These are phyloP conservation scores for Syncephalastrum contaminatum DNA, from an alignment of 371 early-diverging fungal genomes.

Conservation along the genomic window DNA sequence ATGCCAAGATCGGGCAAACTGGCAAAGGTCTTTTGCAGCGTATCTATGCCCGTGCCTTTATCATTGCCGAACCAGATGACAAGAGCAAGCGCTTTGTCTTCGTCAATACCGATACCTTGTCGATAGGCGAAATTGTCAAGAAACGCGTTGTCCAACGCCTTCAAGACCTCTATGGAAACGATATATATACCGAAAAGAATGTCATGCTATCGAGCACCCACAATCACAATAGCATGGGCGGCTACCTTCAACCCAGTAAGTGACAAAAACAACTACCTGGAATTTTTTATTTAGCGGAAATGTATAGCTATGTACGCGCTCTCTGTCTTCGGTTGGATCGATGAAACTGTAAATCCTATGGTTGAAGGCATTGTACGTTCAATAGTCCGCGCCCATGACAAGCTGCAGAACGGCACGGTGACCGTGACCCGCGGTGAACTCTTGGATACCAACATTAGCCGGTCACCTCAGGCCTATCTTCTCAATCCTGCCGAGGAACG, in stretches of 20 bases:
- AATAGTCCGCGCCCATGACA: constrained; percentile 53
- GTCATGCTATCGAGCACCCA: constrained; percentile 70
- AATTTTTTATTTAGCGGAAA: not conserved
- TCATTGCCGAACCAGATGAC: constrained; percentile 32
- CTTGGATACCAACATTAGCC: constrained; percentile 54
- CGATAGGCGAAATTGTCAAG: constrained; percentile 43
- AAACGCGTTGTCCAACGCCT: constrained; percentile 33
- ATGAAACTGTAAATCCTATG: constrained; percentile 51
- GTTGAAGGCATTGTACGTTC: constrained; percentile 55
- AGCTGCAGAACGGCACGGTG: constrained; percentile 37
- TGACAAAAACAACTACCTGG: too few relatives aligned
- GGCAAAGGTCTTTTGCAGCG: constrained; percentile 62
- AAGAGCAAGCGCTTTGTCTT: constrained; percentile 43
- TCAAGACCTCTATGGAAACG: constrained; percentile 19
- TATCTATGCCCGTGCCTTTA: constrained; percentile 57
- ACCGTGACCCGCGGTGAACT: constrained; percentile 37
- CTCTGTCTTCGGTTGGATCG: constrained; percentile 39
- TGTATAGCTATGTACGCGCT: constrained; percentile 34
- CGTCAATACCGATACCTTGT: constrained; percentile 59
- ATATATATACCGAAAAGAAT: constrained; percentile 45
- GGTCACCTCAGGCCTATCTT: constrained; percentile 57
- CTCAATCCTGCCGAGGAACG: constrained; percentile 57
- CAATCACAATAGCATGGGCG: constrained; percentile 60
- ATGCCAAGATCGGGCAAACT: constrained; percentile 51
- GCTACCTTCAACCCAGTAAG: constrained; percentile 43